These are phyloP conservation scores for Lentinula guzmanii DNA, from an alignment of 768 basidiomycete genomes.

Conservation along the genomic window DNA sequence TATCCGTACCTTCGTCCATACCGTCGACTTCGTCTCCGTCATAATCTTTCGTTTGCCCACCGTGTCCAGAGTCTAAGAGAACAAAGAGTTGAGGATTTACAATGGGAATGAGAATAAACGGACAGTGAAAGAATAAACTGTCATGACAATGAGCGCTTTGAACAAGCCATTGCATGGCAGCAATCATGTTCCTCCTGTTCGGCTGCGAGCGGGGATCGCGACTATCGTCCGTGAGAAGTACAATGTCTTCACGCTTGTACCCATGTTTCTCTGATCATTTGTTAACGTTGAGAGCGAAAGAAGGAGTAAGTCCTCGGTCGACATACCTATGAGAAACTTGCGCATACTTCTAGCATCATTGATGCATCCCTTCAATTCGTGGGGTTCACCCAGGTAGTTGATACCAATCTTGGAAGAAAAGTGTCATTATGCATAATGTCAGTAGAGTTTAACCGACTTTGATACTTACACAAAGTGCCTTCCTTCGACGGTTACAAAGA, in stretches of 20 bases:
- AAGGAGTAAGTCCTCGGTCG: background rate
- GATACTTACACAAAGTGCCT: conserved; percentile 13
- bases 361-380: conserved; percentile 69
- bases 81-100: background rate
- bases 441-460: background rate
- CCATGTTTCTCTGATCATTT: conserved; percentile 31
- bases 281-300: conserved; percentile 6
- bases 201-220: conserved; percentile 35
- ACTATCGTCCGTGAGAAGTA: conserved; percentile 62
- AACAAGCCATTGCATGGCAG: conserved; percentile 58
- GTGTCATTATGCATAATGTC: background rate
- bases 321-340: conserved; percentile 58
- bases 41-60: conserved; percentile 79
- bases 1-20: conserved; percentile 59
- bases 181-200: conserved; percentile 40
- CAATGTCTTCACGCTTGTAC: conserved; percentile 58
- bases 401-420: conserved; percentile 58
- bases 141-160: conserved; percentile 61
- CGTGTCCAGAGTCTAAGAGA: conserved; percentile 79
- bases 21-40: conserved; percentile 81
- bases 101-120: conserved; percentile 10
- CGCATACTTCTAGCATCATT: conserved; percentile 74
- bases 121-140: conserved; percentile 75
- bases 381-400: conserved; percentile 62
- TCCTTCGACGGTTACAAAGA: conserved; percentile 16